phyloP scores from a whole-genome alignment of 176 grass and related monocot genomes.

The Areca catechu region DNA sequence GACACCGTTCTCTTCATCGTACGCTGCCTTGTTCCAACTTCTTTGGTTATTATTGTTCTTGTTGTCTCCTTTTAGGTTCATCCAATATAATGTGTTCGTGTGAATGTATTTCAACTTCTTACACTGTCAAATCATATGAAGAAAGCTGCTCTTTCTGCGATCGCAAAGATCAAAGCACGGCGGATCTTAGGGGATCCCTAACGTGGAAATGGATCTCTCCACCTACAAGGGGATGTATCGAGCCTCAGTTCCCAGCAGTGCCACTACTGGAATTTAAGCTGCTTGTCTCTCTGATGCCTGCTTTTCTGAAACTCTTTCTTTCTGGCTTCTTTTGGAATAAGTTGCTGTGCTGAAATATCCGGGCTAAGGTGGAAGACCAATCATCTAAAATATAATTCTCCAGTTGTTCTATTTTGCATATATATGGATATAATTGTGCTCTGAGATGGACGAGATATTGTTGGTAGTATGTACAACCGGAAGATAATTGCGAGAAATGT shows the following conservation, averaged over 20 bases:
- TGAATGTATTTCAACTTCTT: neutral
- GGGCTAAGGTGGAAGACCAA: no score
- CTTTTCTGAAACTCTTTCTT: neutral
- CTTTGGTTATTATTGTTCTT: no score
- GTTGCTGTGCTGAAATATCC: no score
- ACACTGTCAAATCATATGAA: conserved; percentile 75
- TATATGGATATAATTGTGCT: no score
- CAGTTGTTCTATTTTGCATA: no score
- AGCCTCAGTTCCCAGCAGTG: conserved; percentile 46
- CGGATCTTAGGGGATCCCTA: conserved; percentile 77
- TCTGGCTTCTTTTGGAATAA: neutral
- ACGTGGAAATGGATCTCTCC: conserved; percentile 76
- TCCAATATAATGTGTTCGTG: no score
- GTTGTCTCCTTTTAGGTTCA: no score
- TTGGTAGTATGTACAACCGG: no score
- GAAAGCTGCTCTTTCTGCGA: conserved; percentile 58
- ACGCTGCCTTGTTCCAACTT: neutral
- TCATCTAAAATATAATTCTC: no score
- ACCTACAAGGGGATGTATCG: conserved; percentile 93
- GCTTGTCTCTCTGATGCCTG: neutral
- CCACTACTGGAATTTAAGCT: conserved; percentile 18
- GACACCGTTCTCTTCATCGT: conserved; percentile 80
- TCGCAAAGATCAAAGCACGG: conserved; percentile 71
- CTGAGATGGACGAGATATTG: no score
- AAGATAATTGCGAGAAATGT: no score